Conservation (phyloP, 768 basidiomycete species). For the Hebeloma cylindrosporum region DNA sequence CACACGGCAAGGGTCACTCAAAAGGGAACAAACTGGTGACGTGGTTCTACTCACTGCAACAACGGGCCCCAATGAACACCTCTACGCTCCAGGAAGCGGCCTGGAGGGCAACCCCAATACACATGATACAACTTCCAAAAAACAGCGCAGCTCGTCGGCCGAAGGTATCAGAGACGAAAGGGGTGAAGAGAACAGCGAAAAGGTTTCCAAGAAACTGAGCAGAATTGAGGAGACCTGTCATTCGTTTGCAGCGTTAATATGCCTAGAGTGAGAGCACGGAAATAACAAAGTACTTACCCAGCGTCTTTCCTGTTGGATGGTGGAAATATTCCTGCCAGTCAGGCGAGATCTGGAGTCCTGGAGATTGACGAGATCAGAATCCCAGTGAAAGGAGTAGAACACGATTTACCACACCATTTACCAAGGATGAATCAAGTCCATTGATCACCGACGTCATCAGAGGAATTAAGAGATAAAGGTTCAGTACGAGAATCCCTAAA, state of each 20-base stretch:
- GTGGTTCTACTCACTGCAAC: slow-evolving; percentile 41
- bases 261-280: background rate
- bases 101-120: slow-evolving; percentile 61
- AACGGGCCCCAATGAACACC: slow-evolving; percentile 57
- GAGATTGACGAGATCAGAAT: background rate
- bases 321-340: slow-evolving; percentile 60
- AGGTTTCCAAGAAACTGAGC: slow-evolving; percentile 62
- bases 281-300: slow-evolving; percentile 37
- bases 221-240: slow-evolving; percentile 57
- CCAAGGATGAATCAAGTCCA: slow-evolving; percentile 65
- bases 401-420: slow-evolving; percentile 41
- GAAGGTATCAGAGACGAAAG: slow-evolving; percentile 55
- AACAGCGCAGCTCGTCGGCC: slow-evolving; percentile 63
- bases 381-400: background rate
- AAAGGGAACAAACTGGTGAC: background rate
- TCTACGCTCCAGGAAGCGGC: slow-evolving; percentile 42
- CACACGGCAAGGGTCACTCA: slow-evolving; percentile 5
- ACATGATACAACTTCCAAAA: slow-evolving; percentile 60
- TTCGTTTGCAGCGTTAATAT: background rate
- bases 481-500: slow-evolving; percentile 57
- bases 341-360: slow-evolving; percentile 67
- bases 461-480: slow-evolving; percentile 57
- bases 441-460: slow-evolving; percentile 64
- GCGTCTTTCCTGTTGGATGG: slow-evolving; percentile 46
- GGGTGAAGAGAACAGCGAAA: slow-evolving; percentile 60